Evolutionary conservation across 2,329 filamentous ascomycete species (phyloP), one percentile per base, ranked within the genome.

Genomic region (Claviceps maximensis): DNA sequence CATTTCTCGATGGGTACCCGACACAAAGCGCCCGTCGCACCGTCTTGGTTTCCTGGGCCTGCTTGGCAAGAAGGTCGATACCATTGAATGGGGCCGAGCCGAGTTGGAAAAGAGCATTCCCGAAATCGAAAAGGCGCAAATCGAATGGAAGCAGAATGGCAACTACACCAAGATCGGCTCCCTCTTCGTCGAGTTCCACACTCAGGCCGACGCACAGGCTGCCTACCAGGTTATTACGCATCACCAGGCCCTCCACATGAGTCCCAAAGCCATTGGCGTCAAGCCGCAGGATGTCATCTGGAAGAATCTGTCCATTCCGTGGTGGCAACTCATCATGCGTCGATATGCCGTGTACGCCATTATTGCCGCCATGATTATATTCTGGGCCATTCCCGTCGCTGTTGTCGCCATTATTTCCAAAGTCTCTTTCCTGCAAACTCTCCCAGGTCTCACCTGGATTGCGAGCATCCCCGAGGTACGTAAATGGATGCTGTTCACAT

Each of bases 131-230:
- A 73, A 77, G 48, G 75, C 81, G 12, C 86, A 71, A 81, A 69
- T 79, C 68, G 59, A 79, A 41, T 83, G 88, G 61, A 76, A 77
- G 23, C 41, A 52, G 41, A 71, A 75, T 13, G 82, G 86, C 49
- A 77, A 87, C 57, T 83, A 76, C 25, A 74, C 79, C 51, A 76
- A 78, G 58, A 73, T 84, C 52, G 80, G 80, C 51, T 84, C 89
- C 3, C 85, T 93, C n/a, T 97, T 98, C 62, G 87, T 98, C 58
- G 90, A 97, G 64, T 98, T 95, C 63, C 78, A 80, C 57, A 82
- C 79, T 3, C 87, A 95, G 64, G 78, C 83, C 25, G 87, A 88
- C 55, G 93, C 93, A 9, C 91, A 98, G 67, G 74, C 78, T 54
- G 90, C 91, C 25, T 95, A 79, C 68, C 90, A 96, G 68, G 84